Evolutionary conservation across 495 filamentous ascomycete genomes (phyloP), one percentile per base, ranked within the genome.

Genomic region (Echria macrotheca): DNA sequence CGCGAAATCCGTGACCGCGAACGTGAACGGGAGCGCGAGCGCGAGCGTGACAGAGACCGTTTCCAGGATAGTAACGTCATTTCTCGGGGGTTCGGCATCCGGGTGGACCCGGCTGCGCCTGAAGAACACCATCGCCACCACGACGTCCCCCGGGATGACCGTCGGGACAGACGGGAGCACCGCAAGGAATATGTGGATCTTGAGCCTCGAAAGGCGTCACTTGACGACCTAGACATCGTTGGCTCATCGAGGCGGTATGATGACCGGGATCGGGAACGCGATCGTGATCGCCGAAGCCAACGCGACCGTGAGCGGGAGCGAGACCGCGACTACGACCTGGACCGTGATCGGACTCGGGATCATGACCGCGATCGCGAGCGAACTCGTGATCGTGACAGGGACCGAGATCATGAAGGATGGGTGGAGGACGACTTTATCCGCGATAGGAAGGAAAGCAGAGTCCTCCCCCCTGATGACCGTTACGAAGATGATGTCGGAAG

Each of bases 51-150:
- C 11, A 23, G 36, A 14, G 53, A 56, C 10, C 44, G 44, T 2
- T 63, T 70, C 49, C 57, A 64, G 19, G 71, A 73, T 22, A 65
- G 69, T 2, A 58, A 56, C 26, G 54, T 76, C 18, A 41, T 52
- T 5, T 12, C 59, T 10, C 69, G 72, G 21, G 72, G 72, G 1
- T 76, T 74, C 37, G 72, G 72, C 39, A 66, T 76, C 40, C 67
- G 69, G 15, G 59, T 69, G 15, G 67, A 71, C 15, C 44, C 65
- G 11, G 47, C 63, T 14, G 59, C 60, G 5, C 23, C 52, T 18
- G 60, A 66, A 7, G 65, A 62, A 7, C 54, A 44, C 14, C 56
- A 58, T 41, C 52, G 63, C 12, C 57, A 57, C 6, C 43, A 53
- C 6, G 62, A 67, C 15, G 46, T 43, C 11, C 14, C 26, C 39